Evolutionary conservation across 306 rosid genomes (phyloP), one percentile per base, ranked within the genome.

Genomic region (Acacia crassicarpa): DNA sequence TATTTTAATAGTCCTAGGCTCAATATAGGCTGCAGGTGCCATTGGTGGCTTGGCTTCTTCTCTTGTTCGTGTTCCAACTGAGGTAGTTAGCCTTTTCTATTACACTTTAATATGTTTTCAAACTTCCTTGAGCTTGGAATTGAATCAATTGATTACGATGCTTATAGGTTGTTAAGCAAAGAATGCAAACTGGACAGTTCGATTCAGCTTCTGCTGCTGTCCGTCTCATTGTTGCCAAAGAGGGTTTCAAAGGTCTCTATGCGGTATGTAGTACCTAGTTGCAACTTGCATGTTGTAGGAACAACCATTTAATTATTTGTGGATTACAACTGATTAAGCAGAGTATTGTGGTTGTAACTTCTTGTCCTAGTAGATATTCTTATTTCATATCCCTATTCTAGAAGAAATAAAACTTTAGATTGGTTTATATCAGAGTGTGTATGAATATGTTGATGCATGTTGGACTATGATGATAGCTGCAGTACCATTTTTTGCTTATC

Each of bases 11-110:
- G 78, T 67, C 79, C 75, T 69, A 83, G 82, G 84, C 86, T 86
- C 79, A 74, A 73, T 83, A 76, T 90, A 93, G 97, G 82, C 92
- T 84, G 95, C 95, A 86, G 97, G 95, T 87, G 85, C 89, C 79
- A 82, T 91, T 78, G 95, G 91, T 70, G 95, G 97, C 54, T 80
- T 87, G 27, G 92, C 91, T 81, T 91, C 97, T 80, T 93, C 97
- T 49, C 46, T 93, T 74, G 82, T 91, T 67, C 95, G 97, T 71
- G 97, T 93, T 62, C 97, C 97, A 71, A 91, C 92, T n/a, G 97
- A 93, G 91, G 97, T 89, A 87, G 69, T 41, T 66, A 63, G 51
- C 46, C 78, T 85, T 72, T 58, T 46, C 44, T 79, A 72, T 16
- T 74, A 16, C 33, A 32, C 61, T 79, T 38, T 77, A 38, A 19